Conservation (phyloP, 2,329 filamentous ascomycete species). For the Epicoccum sorghinum region DNA sequence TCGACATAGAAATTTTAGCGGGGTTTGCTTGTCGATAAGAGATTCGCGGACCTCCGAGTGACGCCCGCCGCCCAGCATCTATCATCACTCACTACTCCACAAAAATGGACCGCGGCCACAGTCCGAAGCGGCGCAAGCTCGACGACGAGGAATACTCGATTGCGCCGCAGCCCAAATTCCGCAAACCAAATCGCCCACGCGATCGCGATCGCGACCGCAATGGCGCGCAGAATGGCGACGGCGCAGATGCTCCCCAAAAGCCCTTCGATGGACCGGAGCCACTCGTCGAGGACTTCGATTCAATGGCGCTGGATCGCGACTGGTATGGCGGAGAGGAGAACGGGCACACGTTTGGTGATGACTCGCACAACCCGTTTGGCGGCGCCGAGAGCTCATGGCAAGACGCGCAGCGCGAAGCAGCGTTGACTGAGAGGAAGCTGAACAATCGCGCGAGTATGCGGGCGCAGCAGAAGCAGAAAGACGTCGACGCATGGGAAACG, state of each 20-base stretch:
- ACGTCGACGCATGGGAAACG: conserved; percentile 97
- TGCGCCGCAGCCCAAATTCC: conserved; percentile 55
- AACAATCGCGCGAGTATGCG: conserved; percentile 73
- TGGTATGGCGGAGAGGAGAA: conserved; percentile 92
- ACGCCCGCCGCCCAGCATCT: conserved; percentile 12
- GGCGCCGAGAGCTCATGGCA: conserved; percentile 74
- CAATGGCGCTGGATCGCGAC: conserved; percentile 80
- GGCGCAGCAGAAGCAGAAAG: conserved; percentile 84
- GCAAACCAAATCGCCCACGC: conserved; percentile 42
- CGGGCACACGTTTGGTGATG: conserved; percentile 85
- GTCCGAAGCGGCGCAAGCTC: conserved; percentile 70
- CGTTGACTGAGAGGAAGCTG: conserved; percentile 79
- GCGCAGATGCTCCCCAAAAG: conserved; percentile 56
- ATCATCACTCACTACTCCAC: not conserved
- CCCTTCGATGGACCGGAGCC: conserved; percentile 69
- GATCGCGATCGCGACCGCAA: conserved; percentile 29
- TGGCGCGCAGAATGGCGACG: conserved; percentile 38
- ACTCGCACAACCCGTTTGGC: conserved; percentile 90
- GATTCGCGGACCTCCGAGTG: conserved; percentile 31
- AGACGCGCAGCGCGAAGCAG: conserved; percentile 76
- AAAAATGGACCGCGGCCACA: conserved; percentile 52
- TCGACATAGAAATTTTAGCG: conserved; percentile 15
- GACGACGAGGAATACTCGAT: conserved; percentile 66
- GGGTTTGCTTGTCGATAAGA: conserved; percentile 25
- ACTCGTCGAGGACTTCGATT: conserved; percentile 69